Evolutionary conservation across 2,329 filamentous ascomycete species (phyloP), one percentile per base, ranked within the genome.

Genomic region (Laburnicola sp.): DNA sequence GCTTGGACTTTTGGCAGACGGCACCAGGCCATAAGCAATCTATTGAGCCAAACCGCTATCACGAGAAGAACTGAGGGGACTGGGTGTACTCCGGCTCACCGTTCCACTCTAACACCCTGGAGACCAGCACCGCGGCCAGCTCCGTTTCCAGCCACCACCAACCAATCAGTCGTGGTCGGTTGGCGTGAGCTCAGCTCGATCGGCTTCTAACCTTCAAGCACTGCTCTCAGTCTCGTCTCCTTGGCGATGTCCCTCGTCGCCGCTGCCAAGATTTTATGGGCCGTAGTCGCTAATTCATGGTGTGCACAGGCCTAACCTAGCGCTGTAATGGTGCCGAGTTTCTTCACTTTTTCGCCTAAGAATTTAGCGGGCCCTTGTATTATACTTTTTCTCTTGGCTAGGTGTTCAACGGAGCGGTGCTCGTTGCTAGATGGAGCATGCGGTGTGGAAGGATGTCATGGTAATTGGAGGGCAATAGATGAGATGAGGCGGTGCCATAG

Each of bases 1-100:
- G 91, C 56, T 84, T 99, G 69, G 94, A 99, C 76, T 99, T 99
- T 78, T 99, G 93, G 93, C 70, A 72, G 51, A 56, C 64, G n/a
- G 62, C 63, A 23, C 64, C 60, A 30, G 66, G 63, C 4, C 42
- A 59, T 37, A 68, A 67, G 49, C 57, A 60, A 31, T 52, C 60
- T 7, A 51, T 70, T 25, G 66, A 71, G 46, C 51, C 55, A 35
- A 62, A 61, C 39, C 62, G 64, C 25, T 53, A 52, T 26, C 61
- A 53, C 26, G 64, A 66, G 32, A 68, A 68, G 56, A 63, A 62
- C 53, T 64, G 63, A 59, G 39, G 25, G 45, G 11, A 28, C 6
- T 21, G 28, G 11, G n/a, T 21, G 6, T 23, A 26, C n/a, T 44
- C 4, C n/a, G 10, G n/a, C n/a, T n/a, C n/a, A 30, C 6, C n/a